phyloP scores from a whole-genome alignment of 306 rosid genomes.

The Citrullus mucosospermus region DNA sequence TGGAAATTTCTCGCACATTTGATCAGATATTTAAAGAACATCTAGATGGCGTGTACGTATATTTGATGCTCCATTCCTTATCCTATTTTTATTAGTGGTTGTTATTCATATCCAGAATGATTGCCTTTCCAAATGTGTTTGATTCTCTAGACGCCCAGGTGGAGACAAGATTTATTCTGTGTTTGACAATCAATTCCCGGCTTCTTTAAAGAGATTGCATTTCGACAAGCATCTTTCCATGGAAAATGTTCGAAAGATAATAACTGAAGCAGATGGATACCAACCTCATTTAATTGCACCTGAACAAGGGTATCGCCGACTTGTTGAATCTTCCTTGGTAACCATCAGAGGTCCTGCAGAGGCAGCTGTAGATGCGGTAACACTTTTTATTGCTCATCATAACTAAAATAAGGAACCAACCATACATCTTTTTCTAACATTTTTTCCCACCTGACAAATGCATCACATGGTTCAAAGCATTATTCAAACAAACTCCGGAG shows the following conservation, averaged over 20 bases:
- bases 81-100: background rate
- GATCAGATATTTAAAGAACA: conserved; percentile 39
- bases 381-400: background rate
- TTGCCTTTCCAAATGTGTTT: conserved; percentile 4
- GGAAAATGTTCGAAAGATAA: conserved; percentile 28
- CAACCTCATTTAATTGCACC: conserved; percentile 43
- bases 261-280: conserved; percentile 40
- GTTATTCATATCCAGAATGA: background rate
- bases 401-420: background rate
- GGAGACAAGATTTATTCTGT: conserved; percentile 31
- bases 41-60: conserved; percentile 35
- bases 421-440: background rate
- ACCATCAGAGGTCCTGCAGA: conserved; percentile 36
- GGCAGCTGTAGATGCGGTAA: conserved; percentile 36
- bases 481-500: background rate
- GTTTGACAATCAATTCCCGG: conserved; percentile 34
- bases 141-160: conserved; percentile 29
- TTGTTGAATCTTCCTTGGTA: conserved; percentile 25
- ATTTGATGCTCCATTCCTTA: background rate
- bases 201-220: conserved; percentile 32
- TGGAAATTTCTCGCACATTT: conserved; percentile 37
- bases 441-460: background rate
- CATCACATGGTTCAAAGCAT: background rate
- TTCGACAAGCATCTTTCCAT: conserved; percentile 28
- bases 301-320: conserved; percentile 40